Evolutionary conservation across 2,329 filamentous ascomycete species (phyloP), one percentile per base, ranked within the genome.

Genomic region (Fusarium palustre): DNA sequence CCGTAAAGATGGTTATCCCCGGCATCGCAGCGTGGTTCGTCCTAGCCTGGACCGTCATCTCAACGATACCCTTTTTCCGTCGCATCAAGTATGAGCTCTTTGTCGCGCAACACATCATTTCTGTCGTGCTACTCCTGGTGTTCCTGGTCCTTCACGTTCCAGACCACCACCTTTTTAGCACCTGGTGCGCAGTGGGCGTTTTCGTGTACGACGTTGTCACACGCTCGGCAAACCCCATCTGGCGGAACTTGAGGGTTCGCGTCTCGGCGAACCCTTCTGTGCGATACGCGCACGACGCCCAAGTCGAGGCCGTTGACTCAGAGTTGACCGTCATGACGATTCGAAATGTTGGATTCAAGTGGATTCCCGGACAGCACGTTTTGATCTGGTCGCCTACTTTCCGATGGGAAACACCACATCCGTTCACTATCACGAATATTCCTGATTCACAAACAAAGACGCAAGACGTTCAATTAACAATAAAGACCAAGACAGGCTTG

Each of bases 51-150:
- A 76, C 72, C 4, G 46, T 74, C 1, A 9, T 69, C 5, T 75
- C 71, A 3, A 74, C 71, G 1, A 28, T 74, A 18, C 55, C 58
- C 3, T 71, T 74, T 13, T 65, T 76, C 10, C 71, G 74, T n/a
- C 72, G 66, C 16, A 60, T 73, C 18, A 73, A 71, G 53, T 76
- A 76, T 30, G 74, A 76, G 49, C 58, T 76, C 3, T 76, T 76
- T n/a, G 72, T 76, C 11, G 30, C 70, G n/a, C 74, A 76, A 45
- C 74, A 76, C 25, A 64, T 76, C 10, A 15, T 64, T 1, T 75
- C 74, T 1, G 65, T 75, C 4, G 62, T 72, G 7, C 20, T 70
- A n/a, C 45, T 75, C 12, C 28, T 75, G 2, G 59, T 65, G 3
- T 71, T 75, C 5, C 41, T 75, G 2, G 54, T 75, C 4, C 62